phyloP scores from a whole-genome alignment of 345 rosid genomes.

The Noccaea bulbosa region DNA sequence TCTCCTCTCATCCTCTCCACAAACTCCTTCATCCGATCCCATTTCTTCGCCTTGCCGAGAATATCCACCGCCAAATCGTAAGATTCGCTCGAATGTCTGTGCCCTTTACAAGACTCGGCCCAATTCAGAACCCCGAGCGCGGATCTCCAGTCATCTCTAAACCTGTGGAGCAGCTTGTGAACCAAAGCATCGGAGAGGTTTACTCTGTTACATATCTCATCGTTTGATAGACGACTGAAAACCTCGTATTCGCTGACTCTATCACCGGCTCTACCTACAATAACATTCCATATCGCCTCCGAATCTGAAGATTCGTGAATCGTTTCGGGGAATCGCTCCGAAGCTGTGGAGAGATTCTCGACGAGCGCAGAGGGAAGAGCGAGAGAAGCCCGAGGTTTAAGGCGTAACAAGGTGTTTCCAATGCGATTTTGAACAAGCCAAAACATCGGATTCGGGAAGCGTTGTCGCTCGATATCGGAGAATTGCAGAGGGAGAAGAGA shows the following conservation, averaged over 20 bases:
- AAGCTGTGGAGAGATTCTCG: conserved; percentile 31
- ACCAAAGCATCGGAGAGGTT: conserved; percentile 54
- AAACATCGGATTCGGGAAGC: conserved; percentile 35
- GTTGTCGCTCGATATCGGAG: conserved; percentile 2
- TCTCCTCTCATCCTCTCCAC: conserved; percentile 59
- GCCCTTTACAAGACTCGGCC: conserved; percentile 58
- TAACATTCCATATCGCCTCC: conserved; percentile 27
- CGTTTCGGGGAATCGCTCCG: conserved; percentile 28
- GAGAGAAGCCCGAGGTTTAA: conserved; percentile 31
- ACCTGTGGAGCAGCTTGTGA: conserved; percentile 58
- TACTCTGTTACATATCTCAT: conserved; percentile 46
- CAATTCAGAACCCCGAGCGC: conserved; percentile 75
- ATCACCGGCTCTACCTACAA: conserved; percentile 44
- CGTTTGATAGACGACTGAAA: conserved; percentile 46
- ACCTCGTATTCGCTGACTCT: conserved; percentile 60
- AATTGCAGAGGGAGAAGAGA: neutral
- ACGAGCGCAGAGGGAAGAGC: conserved; percentile 32
- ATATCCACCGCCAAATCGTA: conserved; percentile 69
- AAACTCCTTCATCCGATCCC: conserved; percentile 65
- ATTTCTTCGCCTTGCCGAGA: conserved; percentile 69
- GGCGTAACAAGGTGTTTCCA: conserved; percentile 27
- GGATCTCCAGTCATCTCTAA: conserved; percentile 84
- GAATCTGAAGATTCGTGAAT: conserved; percentile 35
- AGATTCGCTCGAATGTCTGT: conserved; percentile 49
- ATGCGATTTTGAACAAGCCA: conserved; percentile 28